Evolutionary conservation across 371 early-diverging fungal species (phyloP), one percentile per base, ranked within the genome.

Genomic region (Mucor plumbeus): DNA sequence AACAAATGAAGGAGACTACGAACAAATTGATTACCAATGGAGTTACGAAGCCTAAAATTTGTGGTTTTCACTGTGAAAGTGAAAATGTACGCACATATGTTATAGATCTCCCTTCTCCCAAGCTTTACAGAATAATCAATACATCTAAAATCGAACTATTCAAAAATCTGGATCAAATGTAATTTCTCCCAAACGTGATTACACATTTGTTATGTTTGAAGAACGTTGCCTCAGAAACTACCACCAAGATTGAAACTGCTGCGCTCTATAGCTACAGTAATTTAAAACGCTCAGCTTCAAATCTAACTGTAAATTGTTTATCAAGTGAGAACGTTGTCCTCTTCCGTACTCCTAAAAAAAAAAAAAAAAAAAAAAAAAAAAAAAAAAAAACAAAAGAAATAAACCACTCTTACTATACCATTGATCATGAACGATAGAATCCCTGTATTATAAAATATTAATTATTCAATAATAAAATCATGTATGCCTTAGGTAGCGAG

Each of bases 51-150:
- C 70, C 70, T 17, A 57, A 62, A 34, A n/a, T 70, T 13, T 69
- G 56, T 64, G 65, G 62, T 35, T 8, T 70, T 58, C 70, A 65
- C 15, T 70, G 59, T 62, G 58, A 70, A 63, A 63, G 59, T 13
- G 57, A 65, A 35, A 63, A 65, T 54, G 35, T 65, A 17, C 44
- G 62, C 0, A 70, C 63, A 7, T 62, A 40, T 36, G 40, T 59
- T 5, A 70, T 70, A 66, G 54, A 65, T 35, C 21, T 70, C 33
- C 39, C 48, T 26, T 64, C 70, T 43, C 63, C 70, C 31, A 70
- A 65, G 63, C 38, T 70, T 17, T 70, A 70, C 59, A 58, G 66
- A 58, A 21, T 65, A n/a, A 44, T 44, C 44, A 70, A 44, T 59
- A n/a, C 44, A 26, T 40, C n/a, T n/a, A n/a, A n/a, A n/a, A n/a